phyloP scores from a whole-genome alignment of 1,139 yeast species.

The Taiozyma sp. region DNA sequence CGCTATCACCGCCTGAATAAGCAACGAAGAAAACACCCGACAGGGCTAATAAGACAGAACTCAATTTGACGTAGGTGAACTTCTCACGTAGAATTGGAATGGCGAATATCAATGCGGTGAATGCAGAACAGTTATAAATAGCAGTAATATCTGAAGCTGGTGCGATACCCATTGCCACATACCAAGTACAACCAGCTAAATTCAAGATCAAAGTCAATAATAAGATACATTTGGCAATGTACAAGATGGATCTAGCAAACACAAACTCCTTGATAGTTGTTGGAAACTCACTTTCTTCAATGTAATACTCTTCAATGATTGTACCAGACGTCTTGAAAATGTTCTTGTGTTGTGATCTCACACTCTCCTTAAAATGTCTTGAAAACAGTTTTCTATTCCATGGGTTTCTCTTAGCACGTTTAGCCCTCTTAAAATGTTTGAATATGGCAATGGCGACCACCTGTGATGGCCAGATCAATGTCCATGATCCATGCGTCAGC shows the following conservation, averaged over 20 bases:
- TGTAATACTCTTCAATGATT: conserved; percentile 23
- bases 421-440: conserved; percentile 35
- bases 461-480: conserved; percentile 70
- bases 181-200: conserved; percentile 83
- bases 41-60: conserved; percentile 69
- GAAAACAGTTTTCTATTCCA: conserved; percentile 28
- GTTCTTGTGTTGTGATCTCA: conserved; percentile 41
- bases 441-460: conserved; percentile 42
- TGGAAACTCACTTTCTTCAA: conserved; percentile 31
- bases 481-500: conserved; percentile 81
- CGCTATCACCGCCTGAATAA: conserved; percentile 49
- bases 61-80: conserved; percentile 59
- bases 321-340: conserved; percentile 30
- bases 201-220: conserved; percentile 57
- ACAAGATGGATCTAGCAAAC: conserved; percentile 41
- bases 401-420: conserved; percentile 11
- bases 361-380: conserved; percentile 16
- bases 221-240: conserved; percentile 41
- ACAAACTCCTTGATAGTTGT: conserved; percentile 36
- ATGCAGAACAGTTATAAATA: conserved; percentile 85
- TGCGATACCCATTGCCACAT: conserved; percentile 74
- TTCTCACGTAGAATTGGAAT: conserved; percentile 67
- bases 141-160: conserved; percentile 88
- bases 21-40: conserved; percentile 78
- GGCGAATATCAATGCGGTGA: conserved; percentile 83